phyloP scores from a whole-genome alignment of 2,329 filamentous ascomycete species.

The Hypoxylon sp. region DNA sequence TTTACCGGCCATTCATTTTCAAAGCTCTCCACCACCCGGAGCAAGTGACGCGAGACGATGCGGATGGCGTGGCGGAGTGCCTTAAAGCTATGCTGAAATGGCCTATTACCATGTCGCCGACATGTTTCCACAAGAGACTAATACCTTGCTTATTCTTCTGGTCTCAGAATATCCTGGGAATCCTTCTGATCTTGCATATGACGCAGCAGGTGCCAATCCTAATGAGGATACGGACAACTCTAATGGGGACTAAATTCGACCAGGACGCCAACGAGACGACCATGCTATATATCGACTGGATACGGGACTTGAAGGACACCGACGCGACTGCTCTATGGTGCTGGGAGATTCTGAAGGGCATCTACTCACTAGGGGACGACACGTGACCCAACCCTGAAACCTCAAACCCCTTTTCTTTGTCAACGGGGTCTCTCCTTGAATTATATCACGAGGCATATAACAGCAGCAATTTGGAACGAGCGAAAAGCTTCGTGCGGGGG shows the following conservation, averaged over 20 bases:
- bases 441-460: constrained; percentile 21
- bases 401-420: constrained; percentile 13
- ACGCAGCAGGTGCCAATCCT: constrained; percentile 67
- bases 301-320: constrained; percentile 68
- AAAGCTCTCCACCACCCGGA: constrained; percentile 72
- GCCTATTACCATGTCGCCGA: constrained; percentile 72
- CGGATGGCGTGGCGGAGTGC: constrained; percentile 69
- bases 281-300: constrained; percentile 70
- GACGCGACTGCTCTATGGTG: constrained; percentile 71
- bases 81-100: constrained; percentile 71
- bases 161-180: constrained; percentile 73
- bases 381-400: constrained; percentile 27
- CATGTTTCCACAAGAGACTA: constrained; percentile 70
- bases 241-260: constrained; percentile 67
- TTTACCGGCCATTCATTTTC: constrained; percentile 72
- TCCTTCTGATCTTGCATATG: constrained; percentile 70
- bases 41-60: constrained; percentile 67
- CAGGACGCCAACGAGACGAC: constrained; percentile 66
- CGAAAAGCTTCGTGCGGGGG: constrained; percentile 1
- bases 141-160: constrained; percentile 73
- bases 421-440: constrained; percentile 13
- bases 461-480: constrained; percentile 36
- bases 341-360: constrained; percentile 65
- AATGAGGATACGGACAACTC: constrained; percentile 63
- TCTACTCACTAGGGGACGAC: constrained; percentile 61